These are phyloP conservation scores for sorghum (Sorghum bicolor) DNA, from an alignment of 176 grass and related monocot genomes.

Conservation along the genomic window Sorghum_bicolor_NCBIv3 NC_012874.2:12731501-12732000, in stretches of 20 bases:
- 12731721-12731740: slow-evolving; percentile 33
- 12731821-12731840: slow-evolving; percentile 69
- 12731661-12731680: slow-evolving; percentile 57
- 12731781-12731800: background rate
- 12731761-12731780: background rate
- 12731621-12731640: slow-evolving; percentile 18
- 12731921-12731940: background rate
- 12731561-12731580: slow-evolving; percentile 65
- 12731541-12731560: slow-evolving; percentile 63
- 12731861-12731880: slow-evolving; percentile 64
- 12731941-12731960: slow-evolving; percentile 63
- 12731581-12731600: slow-evolving; percentile 61
- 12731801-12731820: slow-evolving; percentile 57
- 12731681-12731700: slow-evolving; percentile 45
- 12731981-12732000: slow-evolving; percentile 42
- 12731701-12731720: slow-evolving; percentile 41
- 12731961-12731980: slow-evolving; percentile 38
- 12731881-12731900: slow-evolving; percentile 31
- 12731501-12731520: slow-evolving; percentile 47
- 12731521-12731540: slow-evolving; percentile 59
- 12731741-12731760: background rate
- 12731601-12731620: slow-evolving; percentile 45
- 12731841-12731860: slow-evolving; percentile 67
- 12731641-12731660: slow-evolving; percentile 29
- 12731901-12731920: slow-evolving; percentile 7